These are phyloP conservation scores for Euryodendron excelsum DNA, from an alignment of 148 eudicot genomes.

Conservation along the genomic window DNA sequence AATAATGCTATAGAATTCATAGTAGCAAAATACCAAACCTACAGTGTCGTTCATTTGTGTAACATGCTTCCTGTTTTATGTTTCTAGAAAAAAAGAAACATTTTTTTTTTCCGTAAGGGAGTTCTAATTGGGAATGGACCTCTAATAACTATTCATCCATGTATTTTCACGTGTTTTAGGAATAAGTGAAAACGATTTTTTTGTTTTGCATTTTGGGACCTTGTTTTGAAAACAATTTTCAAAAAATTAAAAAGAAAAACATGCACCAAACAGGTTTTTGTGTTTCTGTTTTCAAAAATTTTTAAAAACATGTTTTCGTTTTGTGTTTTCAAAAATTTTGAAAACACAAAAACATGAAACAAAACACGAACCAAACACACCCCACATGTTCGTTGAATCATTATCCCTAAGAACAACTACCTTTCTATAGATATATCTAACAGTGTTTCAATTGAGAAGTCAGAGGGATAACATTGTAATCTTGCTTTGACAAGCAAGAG, in stretches of 20 bases:
- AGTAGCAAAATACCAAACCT: not conserved
- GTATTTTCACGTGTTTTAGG: not conserved
- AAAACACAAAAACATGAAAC: too few species aligned
- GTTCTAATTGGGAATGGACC: not conserved
- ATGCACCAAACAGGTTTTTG: too few species aligned
- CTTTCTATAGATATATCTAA: not conserved
- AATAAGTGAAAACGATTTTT: not conserved
- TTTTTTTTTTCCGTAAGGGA: not conserved
- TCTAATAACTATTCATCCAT: too few species aligned
- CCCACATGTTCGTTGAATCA: too few species aligned
- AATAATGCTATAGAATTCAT: not conserved
- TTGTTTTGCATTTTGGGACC: too few species aligned
- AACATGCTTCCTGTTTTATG: not conserved
- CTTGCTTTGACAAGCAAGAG: not conserved
- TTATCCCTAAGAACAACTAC: too few species aligned
- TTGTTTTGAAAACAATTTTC: too few species aligned
- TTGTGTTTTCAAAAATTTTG: too few species aligned
- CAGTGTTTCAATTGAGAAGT: not conserved
- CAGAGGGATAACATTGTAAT: not conserved
- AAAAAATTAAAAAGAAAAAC: too few species aligned
- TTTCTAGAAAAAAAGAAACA: slow-evolving; percentile 5
- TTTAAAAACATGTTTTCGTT: too few species aligned
- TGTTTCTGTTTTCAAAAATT: too few species aligned
- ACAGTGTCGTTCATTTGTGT: not conserved
- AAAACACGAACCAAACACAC: too few species aligned